Evolutionary conservation across 805 yeast genomes (phyloP).

Genomic region (Jamesozyma piceae): DNA sequence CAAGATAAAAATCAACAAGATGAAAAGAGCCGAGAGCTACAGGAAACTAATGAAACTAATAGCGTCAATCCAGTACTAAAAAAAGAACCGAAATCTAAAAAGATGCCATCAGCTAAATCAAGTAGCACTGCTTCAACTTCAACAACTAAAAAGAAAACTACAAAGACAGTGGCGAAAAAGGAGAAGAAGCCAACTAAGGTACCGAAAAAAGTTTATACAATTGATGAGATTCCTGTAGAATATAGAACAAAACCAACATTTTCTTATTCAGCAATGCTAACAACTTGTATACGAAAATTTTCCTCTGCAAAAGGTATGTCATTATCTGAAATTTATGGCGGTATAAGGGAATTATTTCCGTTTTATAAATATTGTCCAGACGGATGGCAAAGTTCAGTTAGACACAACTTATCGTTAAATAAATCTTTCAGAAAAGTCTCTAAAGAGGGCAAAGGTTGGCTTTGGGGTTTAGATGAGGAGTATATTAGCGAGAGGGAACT

Average conservation of each 20-base stretch:
- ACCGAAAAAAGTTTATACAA: constrained; percentile 54
- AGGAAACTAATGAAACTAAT: background rate
- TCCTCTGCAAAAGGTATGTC: constrained; percentile 68
- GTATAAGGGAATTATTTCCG: constrained; percentile 80
- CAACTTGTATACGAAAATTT: constrained; percentile 63
- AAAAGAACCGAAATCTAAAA: constrained; percentile 7
- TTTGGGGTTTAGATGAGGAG: constrained; percentile 86
- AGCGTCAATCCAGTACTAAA: constrained; percentile 4
- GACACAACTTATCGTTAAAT: constrained; percentile 80
- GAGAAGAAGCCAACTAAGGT: constrained; percentile 42
- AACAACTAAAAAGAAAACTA: constrained; percentile 32
- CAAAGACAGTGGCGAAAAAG: constrained; percentile 38
- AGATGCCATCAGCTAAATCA: constrained; percentile 6
- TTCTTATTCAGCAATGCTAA: constrained; percentile 72
- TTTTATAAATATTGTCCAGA: constrained; percentile 89
- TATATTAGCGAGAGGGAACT: constrained; percentile 75
- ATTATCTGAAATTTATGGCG: constrained; percentile 73
- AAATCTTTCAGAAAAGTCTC: constrained; percentile 75
- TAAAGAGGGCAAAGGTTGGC: constrained; percentile 88
- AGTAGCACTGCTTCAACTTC: constrained; percentile 10
- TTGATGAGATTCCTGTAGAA: constrained; percentile 84
- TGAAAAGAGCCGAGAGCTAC: constrained; percentile 6
- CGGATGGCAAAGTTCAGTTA: constrained; percentile 94
- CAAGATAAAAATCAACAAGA: constrained; percentile 37
- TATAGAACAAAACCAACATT: constrained; percentile 75